Evolutionary conservation across 2,329 filamentous ascomycete genomes (phyloP).

Genomic region (Nannizziopsis barbatae): DNA sequence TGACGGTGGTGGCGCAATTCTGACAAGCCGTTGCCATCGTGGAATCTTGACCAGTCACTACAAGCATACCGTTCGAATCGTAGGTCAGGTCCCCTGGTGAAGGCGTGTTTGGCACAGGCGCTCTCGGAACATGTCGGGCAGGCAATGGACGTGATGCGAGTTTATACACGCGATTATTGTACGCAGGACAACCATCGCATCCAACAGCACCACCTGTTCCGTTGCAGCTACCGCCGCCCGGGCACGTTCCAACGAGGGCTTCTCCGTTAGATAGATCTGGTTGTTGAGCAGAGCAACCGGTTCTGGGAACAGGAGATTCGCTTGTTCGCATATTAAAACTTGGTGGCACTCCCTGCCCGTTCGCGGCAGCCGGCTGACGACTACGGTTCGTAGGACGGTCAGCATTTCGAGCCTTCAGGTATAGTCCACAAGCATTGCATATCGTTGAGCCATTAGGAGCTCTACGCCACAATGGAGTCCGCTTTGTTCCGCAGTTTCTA

Average conservation of each 20-base stretch:
- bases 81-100: slow-evolving; percentile 16
- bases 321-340: slow-evolving; percentile 13
- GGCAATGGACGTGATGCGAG: slow-evolving; percentile 45
- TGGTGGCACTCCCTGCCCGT: slow-evolving; percentile 18
- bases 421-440: slow-evolving; percentile 94
- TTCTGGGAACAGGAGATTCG: slow-evolving; percentile 25
- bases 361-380: slow-evolving; percentile 45
- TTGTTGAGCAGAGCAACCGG: slow-evolving; percentile 23
- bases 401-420: slow-evolving; percentile 85
- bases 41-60: slow-evolving; percentile 20
- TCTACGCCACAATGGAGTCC: slow-evolving; percentile 86
- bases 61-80: slow-evolving; percentile 18
- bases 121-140: slow-evolving; percentile 24
- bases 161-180: slow-evolving; percentile 94
- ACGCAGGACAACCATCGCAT: slow-evolving; percentile 90
- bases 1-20: slow-evolving; percentile 94
- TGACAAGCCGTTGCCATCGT: slow-evolving; percentile 77
- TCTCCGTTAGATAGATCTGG: slow-evolving; percentile 25
- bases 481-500: slow-evolving; percentile 90
- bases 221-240: slow-evolving; percentile 88
- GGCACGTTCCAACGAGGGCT: slow-evolving; percentile 62
- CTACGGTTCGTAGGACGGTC: slow-evolving; percentile 83
- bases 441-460: slow-evolving; percentile 90
- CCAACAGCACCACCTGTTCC: slow-evolving; percentile 91
- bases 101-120: slow-evolving; percentile 23